These are phyloP conservation scores for Capronia coronata DNA, from an alignment of 2,329 filamentous ascomycete genomes.

Conservation along the genomic window DNA sequence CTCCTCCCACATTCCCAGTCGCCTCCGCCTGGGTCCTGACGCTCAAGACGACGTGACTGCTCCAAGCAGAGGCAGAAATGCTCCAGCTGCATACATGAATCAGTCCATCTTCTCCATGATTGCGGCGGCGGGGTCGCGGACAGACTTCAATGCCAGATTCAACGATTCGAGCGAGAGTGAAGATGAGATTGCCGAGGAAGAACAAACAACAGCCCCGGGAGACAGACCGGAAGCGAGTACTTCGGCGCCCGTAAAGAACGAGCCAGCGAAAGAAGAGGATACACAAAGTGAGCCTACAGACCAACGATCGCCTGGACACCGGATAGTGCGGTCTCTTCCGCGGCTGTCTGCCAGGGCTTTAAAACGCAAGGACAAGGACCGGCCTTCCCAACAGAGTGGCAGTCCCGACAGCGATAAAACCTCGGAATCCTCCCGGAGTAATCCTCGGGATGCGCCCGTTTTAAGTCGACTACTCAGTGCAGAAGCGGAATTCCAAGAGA, in stretches of 20 bases:
- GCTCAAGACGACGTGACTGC: slow-evolving; percentile 56
- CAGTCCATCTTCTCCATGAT: slow-evolving; percentile 93
- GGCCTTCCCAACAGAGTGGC: slow-evolving; percentile 6
- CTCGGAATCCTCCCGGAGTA: slow-evolving; percentile 21
- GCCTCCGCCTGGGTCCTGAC: slow-evolving; percentile 53
- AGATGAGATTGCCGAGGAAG: slow-evolving; percentile 36
- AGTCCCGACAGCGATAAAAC: slow-evolving; percentile 20
- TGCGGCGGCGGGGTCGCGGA: slow-evolving; percentile 74
- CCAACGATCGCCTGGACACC: slow-evolving; percentile 50
- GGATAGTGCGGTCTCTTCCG: slow-evolving; percentile 54
- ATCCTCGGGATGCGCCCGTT: slow-evolving; percentile 56
- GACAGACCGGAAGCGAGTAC: slow-evolving; percentile 1
- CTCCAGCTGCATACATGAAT: slow-evolving; percentile 65
- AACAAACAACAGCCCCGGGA: slow-evolving; percentile 1
- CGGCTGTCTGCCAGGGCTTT: slow-evolving; percentile 42
- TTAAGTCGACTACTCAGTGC: slow-evolving; percentile 74
- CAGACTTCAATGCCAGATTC: slow-evolving; percentile 75
- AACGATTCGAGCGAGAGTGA: slow-evolving; percentile 80
- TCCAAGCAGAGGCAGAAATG: slow-evolving; percentile 38
- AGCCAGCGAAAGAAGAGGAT: slow-evolving; percentile 5
- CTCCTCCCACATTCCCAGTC: slow-evolving; percentile 52
- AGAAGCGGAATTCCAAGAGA: slow-evolving; percentile 51
- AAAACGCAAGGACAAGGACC: slow-evolving; percentile 11
- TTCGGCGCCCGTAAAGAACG: slow-evolving; percentile 1
- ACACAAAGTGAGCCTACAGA: slow-evolving; percentile 11